These are phyloP conservation scores for Dryadomyces quercivorus DNA, from an alignment of 2,329 filamentous ascomycete genomes.

Conservation along the genomic window DNA sequence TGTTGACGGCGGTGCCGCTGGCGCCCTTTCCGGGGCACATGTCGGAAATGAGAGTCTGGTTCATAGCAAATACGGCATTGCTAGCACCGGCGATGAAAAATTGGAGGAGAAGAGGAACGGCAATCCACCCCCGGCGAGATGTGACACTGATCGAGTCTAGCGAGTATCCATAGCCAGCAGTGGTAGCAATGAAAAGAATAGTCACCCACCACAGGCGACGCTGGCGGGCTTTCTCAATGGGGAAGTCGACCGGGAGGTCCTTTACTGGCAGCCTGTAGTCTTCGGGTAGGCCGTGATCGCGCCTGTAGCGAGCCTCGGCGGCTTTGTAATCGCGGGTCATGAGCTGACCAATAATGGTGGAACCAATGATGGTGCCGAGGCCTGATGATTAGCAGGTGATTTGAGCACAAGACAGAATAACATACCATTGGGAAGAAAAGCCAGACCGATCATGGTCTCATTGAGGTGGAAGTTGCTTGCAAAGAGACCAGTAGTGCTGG, in stretches of 20 bases:
- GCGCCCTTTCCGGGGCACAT: slow-evolving; percentile 2
- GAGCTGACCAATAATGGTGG: background rate
- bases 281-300: background rate
- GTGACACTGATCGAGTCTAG: background rate
- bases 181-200: background rate
- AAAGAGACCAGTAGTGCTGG: slow-evolving; percentile 1
- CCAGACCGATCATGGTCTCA: background rate
- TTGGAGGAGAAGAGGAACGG: background rate
- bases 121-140: background rate
- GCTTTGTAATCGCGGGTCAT: slow-evolving; percentile 1
- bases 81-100: slow-evolving; percentile 1
- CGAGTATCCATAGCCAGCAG: background rate
- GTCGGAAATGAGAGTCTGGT: slow-evolving; percentile 2
- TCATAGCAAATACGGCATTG: slow-evolving; percentile 3
- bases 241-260: slow-evolving; percentile 1
- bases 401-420: no score
- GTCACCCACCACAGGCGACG: background rate
- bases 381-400: background rate
- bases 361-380: slow-evolving; percentile 1
- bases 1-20: slow-evolving; percentile 1
- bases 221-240: slow-evolving; percentile 1
- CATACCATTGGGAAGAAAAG: slow-evolving; percentile 1
- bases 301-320: background rate
- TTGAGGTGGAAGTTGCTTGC: background rate
- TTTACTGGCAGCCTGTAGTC: background rate